Evolutionary conservation across 768 basidiomycete genomes (phyloP).

Genomic region (Calocera viscosa): DNA sequence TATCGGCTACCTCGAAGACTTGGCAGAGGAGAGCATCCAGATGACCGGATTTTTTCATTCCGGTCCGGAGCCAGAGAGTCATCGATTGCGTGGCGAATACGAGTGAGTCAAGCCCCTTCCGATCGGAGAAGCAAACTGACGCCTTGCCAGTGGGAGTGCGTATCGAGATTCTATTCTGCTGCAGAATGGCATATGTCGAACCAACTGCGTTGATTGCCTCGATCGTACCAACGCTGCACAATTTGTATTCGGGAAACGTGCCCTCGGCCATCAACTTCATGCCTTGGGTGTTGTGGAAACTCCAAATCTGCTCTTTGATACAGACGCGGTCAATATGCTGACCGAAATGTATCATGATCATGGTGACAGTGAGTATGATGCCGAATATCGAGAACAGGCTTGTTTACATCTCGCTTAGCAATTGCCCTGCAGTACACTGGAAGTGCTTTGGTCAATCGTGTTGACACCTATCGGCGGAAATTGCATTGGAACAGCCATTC

Average conservation of each 20-base stretch:
- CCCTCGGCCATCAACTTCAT: conserved; percentile 87
- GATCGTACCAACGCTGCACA: conserved; percentile 95
- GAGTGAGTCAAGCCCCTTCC: conserved; percentile 24
- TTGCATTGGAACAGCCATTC: conserved; percentile 98
- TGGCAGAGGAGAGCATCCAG: conserved; percentile 85
- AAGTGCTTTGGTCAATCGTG: conserved; percentile 86
- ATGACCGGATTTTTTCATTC: conserved; percentile 93
- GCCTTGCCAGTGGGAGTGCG: conserved; percentile 21
- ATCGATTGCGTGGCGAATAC: conserved; percentile 38
- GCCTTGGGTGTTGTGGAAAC: conserved; percentile 79
- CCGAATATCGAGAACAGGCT: not conserved
- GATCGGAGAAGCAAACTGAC: not conserved
- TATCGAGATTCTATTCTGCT: conserved; percentile 62
- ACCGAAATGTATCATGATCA: conserved; percentile 99
- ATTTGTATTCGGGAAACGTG: conserved; percentile 92
- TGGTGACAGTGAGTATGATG: conserved; percentile 61
- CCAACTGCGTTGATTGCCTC: conserved; percentile 94
- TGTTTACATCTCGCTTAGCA: conserved; percentile 35
- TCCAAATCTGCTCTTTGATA: conserved; percentile 81
- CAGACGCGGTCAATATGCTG: conserved; percentile 89
- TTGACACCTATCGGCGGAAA: conserved; percentile 90
- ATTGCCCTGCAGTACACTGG: conserved; percentile 95
- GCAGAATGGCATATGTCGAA: conserved; percentile 85
- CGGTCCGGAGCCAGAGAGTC: conserved; percentile 72
- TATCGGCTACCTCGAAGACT: conserved; percentile 85